A percentile compares a stretch with the other conserved stretches of the same genome.
Evolutionary conservation across 768 basidiomycete genomes (phyloP).

Genomic region (Amanita pallidorosea): DNA sequence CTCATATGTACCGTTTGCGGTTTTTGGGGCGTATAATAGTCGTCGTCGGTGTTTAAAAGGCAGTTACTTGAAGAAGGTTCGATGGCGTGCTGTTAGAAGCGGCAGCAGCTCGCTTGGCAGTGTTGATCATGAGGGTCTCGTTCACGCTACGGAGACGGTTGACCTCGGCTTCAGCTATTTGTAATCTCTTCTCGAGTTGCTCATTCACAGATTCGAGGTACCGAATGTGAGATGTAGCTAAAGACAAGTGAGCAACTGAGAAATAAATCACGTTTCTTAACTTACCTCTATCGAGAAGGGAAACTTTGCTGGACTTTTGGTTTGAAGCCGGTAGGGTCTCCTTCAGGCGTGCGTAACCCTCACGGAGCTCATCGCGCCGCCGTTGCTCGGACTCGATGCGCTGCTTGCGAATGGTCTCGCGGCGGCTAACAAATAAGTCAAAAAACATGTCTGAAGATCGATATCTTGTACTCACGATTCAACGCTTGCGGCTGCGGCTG

Average conservation of each 20-base stretch:
- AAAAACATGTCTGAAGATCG: neutral
- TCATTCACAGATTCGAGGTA: constrained; percentile 75
- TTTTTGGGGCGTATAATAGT: constrained; percentile 8
- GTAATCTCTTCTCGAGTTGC: constrained; percentile 65
- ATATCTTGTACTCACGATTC: constrained; percentile 27
- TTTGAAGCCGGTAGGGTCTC: constrained; percentile 82
- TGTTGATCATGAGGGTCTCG: constrained; percentile 82
- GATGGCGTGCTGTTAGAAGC: constrained; percentile 24
- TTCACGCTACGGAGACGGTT: constrained; percentile 76
- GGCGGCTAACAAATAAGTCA: constrained; percentile 40
- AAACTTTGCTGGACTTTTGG: constrained; percentile 91
- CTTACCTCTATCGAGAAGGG: constrained; percentile 75
- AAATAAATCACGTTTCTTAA: constrained; percentile 6
- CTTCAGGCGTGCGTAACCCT: constrained; percentile 86
- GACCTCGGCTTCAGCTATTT: constrained; percentile 73
- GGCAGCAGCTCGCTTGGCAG: constrained; percentile 49
- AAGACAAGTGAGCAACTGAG: constrained; percentile 3
- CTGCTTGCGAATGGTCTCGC: constrained; percentile 85
- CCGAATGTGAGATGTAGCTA: constrained; percentile 79
- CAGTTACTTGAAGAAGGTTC: constrained; percentile 12
- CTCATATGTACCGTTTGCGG: constrained; percentile 22
- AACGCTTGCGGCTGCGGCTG: constrained; percentile 39
- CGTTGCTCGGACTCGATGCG: constrained; percentile 93
- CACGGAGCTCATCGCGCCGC: constrained; percentile 84
- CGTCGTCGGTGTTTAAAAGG: neutral